Evolutionary conservation across 2,329 filamentous ascomycete species (phyloP), one percentile per base, ranked within the genome.

Genomic region (Colletotrichum sp.): DNA sequence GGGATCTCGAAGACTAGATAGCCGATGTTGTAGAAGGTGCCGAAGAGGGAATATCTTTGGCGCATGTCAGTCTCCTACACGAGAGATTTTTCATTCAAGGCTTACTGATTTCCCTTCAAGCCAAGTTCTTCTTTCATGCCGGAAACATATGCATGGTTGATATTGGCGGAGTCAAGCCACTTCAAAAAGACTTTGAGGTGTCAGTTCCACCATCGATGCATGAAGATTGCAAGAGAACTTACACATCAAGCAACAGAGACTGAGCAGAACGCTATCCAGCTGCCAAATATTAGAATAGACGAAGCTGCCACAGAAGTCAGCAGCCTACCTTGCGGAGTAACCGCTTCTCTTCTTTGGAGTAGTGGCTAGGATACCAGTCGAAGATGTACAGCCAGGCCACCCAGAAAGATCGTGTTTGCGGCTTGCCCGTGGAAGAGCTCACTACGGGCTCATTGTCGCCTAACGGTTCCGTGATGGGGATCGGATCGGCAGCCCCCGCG

Each of bases 101-200:
- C 34, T 15, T 66, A 77, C 74, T 84, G 75, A 31, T 82, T 81
- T 5, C 81, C 82, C 7, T 80, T 72, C 43, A 84, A 76, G 3
- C 76, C 47, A 2, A 82, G 76, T 4, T 82, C 81, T 55, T 81
- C 79, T n/a, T 82, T 82, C 83, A 85, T 83, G 2, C 83, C 83
- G 1, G 80, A 82, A 18, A 81, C 79, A 58, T 84, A 85, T 7
- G 83, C 84, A 36, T 79, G 80, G 70, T 78, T 81, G 75, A 80
- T 57, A 3, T 57, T 57, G 24, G 77, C 55, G 77, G 80, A 31
- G 72, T 83, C 81, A 5, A 84, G 81, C 70, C 80, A 83, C 54
- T 83, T 83, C 66, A 82, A 78, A 36, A 61, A 75, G 68, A 69
- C 55, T 47, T 51, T 33, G 8, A 47, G 27, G 11, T 3, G 11